Percentiles rank a stretch among this genome's conserved stretches.
Conservation (phyloP, 2,329 filamentous ascomycete genomes). For the Podosphaera xanthii region DNA sequence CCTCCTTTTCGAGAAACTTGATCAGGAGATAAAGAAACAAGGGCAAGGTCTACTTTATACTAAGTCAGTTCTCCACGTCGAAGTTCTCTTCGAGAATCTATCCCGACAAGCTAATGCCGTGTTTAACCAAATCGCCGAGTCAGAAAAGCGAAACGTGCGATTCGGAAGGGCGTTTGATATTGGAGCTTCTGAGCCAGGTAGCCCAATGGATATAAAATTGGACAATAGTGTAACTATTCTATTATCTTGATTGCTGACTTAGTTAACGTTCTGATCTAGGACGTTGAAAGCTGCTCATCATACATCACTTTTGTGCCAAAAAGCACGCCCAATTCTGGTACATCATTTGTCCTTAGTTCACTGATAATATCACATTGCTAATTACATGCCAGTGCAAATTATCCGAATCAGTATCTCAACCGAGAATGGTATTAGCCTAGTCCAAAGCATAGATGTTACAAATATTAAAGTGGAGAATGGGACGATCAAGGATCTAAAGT, state of each 20-base stretch:
- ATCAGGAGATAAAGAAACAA: slow-evolving; percentile 13
- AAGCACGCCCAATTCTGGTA: slow-evolving; percentile 7
- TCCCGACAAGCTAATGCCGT: slow-evolving; percentile 33
- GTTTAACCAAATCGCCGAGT: slow-evolving; percentile 45
- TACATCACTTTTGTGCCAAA: slow-evolving; percentile 12
- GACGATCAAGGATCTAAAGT: slow-evolving; percentile 14
- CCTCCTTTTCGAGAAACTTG: slow-evolving; percentile 25
- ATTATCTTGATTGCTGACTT: not conserved
- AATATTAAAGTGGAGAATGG: slow-evolving; percentile 13
- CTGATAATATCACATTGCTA: not conserved
- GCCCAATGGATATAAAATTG: slow-evolving; percentile 13
- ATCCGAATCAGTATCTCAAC: slow-evolving; percentile 10
- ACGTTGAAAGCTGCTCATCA: slow-evolving; percentile 2
- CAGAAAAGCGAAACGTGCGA: slow-evolving; percentile 43
- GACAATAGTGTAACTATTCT: slow-evolving; percentile 7
- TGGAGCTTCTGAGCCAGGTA: slow-evolving; percentile 5
- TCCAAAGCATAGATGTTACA: slow-evolving; percentile 6
- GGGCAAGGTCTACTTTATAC: slow-evolving; percentile 17
- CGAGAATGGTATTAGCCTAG: slow-evolving; percentile 15
- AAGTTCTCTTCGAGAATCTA: slow-evolving; percentile 37
- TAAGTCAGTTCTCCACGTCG: slow-evolving; percentile 34
- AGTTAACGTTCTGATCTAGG: slow-evolving; percentile 7
- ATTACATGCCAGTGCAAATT: slow-evolving; percentile 10
- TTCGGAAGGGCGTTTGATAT: slow-evolving; percentile 29
- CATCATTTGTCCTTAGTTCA: slow-evolving; percentile 1